phyloP scores from a whole-genome alignment of 1,139 yeast species.

The Debaryomyces udenii region DNA sequence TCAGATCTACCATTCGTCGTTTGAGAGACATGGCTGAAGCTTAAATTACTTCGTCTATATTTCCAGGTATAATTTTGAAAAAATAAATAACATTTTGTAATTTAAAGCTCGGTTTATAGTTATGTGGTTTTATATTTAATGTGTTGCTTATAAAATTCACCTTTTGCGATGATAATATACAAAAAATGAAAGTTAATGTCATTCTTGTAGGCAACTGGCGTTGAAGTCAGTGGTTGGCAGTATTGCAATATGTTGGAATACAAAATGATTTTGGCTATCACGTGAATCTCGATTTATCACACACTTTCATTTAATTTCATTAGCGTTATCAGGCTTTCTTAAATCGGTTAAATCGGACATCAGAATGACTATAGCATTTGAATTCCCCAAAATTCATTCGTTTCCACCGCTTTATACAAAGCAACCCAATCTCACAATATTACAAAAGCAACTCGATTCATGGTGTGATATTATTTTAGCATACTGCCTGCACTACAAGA shows the following conservation, averaged over 20 bases:
- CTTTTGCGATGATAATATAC: conserved; percentile 12
- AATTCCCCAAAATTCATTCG: conserved; percentile 73
- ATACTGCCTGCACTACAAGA: conserved; percentile 60
- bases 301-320: neutral
- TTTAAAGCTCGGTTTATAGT: conserved; percentile 11
- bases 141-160: conserved; percentile 9
- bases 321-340: neutral
- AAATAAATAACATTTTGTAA: conserved; percentile 11
- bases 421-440: conserved; percentile 82
- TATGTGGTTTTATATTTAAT: conserved; percentile 9
- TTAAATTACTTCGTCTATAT: conserved; percentile 41
- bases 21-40: conserved; percentile 99
- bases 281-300: too few relatives aligned
- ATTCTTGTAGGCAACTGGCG: too few relatives aligned
- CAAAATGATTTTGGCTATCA: too few relatives aligned
- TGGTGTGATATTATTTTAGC: conserved; percentile 49
- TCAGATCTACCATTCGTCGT: conserved; percentile 99
- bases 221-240: too few relatives aligned
- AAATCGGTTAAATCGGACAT: neutral
- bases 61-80: conserved; percentile 4
- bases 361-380: conserved; percentile 17
- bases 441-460: conserved; percentile 67
- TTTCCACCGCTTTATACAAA: conserved; percentile 93
- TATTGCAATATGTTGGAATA: too few relatives aligned
- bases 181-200: conserved; percentile 10